phyloP scores from a whole-genome alignment of 208 protist species.

The Leishmania mexicana region DNA sequence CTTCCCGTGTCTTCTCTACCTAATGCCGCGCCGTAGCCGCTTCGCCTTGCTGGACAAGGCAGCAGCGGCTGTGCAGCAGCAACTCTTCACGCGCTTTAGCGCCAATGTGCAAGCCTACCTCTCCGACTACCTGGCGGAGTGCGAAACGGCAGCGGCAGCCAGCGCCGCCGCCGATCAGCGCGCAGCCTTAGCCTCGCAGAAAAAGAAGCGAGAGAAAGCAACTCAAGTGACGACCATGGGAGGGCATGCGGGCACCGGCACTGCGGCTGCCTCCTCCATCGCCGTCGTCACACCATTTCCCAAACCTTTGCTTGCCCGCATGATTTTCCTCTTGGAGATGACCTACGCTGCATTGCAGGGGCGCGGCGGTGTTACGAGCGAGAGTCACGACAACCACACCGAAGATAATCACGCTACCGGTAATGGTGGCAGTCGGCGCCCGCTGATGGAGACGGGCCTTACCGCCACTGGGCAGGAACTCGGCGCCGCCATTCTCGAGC shows the following conservation, averaged over 20 bases:
- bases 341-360: slow-evolving; percentile 36
- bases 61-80: slow-evolving; percentile 26
- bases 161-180: background rate
- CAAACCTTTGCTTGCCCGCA: slow-evolving; percentile 28
- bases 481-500: slow-evolving; percentile 18
- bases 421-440: background rate
- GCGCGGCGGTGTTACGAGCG: background rate
- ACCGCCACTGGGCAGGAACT: slow-evolving; percentile 24
- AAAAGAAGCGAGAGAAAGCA: background rate
- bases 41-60: slow-evolving; percentile 24
- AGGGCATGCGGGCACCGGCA: background rate
- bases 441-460: slow-evolving; percentile 31
- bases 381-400: slow-evolving; percentile 2
- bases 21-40: slow-evolving; percentile 40
- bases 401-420: background rate
- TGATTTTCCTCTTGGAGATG: slow-evolving; percentile 44
- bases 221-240: background rate
- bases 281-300: slow-evolving; percentile 30
- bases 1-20: slow-evolving; percentile 48
- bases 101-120: slow-evolving; percentile 28
- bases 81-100: slow-evolving; percentile 34
- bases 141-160: slow-evolving; percentile 7
- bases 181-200: background rate
- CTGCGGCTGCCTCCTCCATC: background rate
- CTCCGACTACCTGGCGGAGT: slow-evolving; percentile 8